Percentiles rank a stretch among this genome's conserved stretches.
These are phyloP conservation scores for Cyclotella cryptica DNA, from an alignment of 108 stramenopile species.

Conservation along the genomic window DNA sequence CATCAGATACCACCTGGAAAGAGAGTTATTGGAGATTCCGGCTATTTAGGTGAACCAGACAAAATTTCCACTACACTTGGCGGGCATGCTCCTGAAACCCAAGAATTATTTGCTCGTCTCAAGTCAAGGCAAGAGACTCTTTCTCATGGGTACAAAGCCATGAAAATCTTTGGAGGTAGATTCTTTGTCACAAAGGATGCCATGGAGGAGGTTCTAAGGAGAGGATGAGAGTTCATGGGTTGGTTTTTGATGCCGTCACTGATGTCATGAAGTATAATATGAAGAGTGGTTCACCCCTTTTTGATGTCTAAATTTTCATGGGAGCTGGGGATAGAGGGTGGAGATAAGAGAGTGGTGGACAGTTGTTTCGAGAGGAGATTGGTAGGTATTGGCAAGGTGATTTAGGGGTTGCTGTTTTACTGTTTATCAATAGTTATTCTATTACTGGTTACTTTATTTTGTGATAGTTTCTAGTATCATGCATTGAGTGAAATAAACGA, in stretches of 20 bases:
- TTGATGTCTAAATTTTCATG: constrained; percentile 36
- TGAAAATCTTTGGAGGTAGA: constrained; percentile 15
- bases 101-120: constrained; percentile 24
- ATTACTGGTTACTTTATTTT: no score
- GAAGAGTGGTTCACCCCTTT: constrained; percentile 36
- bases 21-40: constrained; percentile 18
- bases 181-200: constrained; percentile 9
- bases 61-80: constrained; percentile 11
- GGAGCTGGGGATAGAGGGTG: no score
- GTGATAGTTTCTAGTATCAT: no score
- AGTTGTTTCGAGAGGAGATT: no score
- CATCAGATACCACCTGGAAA: background rate
- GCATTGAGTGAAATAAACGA: no score
- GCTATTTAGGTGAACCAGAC: constrained; percentile 1
- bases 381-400: no score
- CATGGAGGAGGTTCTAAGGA: constrained; percentile 11
- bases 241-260: constrained; percentile 37
- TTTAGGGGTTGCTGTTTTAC: no score
- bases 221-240: constrained; percentile 27
- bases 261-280: constrained; percentile 5
- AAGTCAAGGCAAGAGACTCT: constrained; percentile 51
- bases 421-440: no score
- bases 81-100: no score
- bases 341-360: no score
- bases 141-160: constrained; percentile 39